Percentiles rank a stretch among this genome's conserved stretches.
Evolutionary conservation across 345 rosid genomes (phyloP).

Genomic region (Geranium brycei): DNA sequence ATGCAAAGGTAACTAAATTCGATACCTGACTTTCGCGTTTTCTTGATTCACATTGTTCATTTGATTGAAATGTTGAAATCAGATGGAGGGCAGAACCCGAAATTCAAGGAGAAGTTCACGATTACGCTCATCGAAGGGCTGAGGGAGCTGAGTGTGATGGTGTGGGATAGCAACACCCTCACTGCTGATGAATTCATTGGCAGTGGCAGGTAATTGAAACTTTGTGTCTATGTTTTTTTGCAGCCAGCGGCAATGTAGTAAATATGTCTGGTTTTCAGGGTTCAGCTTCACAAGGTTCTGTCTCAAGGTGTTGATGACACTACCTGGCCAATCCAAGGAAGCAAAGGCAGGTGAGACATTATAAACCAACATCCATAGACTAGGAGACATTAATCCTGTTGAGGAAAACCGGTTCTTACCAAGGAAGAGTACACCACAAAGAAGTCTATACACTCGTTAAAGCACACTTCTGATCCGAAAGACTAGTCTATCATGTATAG

Average conservation of each 20-base stretch:
- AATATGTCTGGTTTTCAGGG: conserved; percentile 5
- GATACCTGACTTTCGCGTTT: too few species aligned
- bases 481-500: too few species aligned
- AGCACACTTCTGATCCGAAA: too few species aligned
- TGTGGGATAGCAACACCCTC: conserved; percentile 39
- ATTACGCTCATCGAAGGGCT: conserved; percentile 42
- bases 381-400: background rate
- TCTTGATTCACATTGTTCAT: too few species aligned
- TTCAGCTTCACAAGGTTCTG: conserved; percentile 36
- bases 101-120: conserved; percentile 38
- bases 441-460: too few species aligned
- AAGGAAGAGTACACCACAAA: too few species aligned
- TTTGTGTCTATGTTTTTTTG: too few species aligned
- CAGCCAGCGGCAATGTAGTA: too few species aligned
- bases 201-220: conserved; percentile 14
- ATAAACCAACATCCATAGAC: background rate
- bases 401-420: too few species aligned
- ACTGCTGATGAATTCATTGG: conserved; percentile 37
- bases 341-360: conserved; percentile 23
- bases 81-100: conserved; percentile 46
- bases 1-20: conserved; percentile 33
- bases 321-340: conserved; percentile 27
- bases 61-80: background rate
- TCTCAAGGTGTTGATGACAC: conserved; percentile 34
- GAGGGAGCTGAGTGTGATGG: conserved; percentile 23